phyloP scores from a whole-genome alignment of 192 early-diverging fungal genomes.

The Pecoramyces ruminantium region DNA sequence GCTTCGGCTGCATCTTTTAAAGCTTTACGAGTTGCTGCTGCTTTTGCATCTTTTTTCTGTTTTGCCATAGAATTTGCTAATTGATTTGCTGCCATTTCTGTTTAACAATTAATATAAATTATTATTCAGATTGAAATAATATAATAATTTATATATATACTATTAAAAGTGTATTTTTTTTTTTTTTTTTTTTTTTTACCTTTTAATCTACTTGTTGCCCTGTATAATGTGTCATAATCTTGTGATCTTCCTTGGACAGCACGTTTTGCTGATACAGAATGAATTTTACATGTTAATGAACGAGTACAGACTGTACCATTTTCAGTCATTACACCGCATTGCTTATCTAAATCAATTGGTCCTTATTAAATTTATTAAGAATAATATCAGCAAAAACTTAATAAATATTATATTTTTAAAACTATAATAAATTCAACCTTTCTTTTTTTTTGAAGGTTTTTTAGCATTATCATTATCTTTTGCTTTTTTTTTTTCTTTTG shows the following conservation, averaged over 20 bases:
- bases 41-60: conserved; percentile 32
- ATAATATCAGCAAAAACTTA: too few species aligned
- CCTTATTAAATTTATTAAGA: too few species aligned
- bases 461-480: not conserved
- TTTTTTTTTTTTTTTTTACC: conserved; percentile 4
- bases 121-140: too few species aligned
- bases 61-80: conserved; percentile 25
- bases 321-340: conserved; percentile 65
- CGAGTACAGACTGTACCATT: conserved; percentile 53
- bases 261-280: conserved; percentile 74
- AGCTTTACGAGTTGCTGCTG: not conserved
- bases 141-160: too few species aligned
- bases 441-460: not conserved
- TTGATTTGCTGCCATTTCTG: conserved; percentile 17
- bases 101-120: too few species aligned
- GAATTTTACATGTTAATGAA: conserved; percentile 89
- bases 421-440: not conserved
- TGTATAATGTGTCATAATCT: conserved; percentile 42
- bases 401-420: too few species aligned
- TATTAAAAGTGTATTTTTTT: conserved; percentile 11
- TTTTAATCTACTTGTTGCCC: not conserved
- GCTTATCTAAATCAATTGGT: conserved; percentile 75
- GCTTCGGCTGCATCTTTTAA: not conserved
- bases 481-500: not conserved
- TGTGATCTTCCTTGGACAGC: conserved; percentile 67